These are phyloP conservation scores for Apophysomyces trapeziformis DNA, from an alignment of 371 early-diverging fungal genomes.

Conservation along the genomic window DNA sequence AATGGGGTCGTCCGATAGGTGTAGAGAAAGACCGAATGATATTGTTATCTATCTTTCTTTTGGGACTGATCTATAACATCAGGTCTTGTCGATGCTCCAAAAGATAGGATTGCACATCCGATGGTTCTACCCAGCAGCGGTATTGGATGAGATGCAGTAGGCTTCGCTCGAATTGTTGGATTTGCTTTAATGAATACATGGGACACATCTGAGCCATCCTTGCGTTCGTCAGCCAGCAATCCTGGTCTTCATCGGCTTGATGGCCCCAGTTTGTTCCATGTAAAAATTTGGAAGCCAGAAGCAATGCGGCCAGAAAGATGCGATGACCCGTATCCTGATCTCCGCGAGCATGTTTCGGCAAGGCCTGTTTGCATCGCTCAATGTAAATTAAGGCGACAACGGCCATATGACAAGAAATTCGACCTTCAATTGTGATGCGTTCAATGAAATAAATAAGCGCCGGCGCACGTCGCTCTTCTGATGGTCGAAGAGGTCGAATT, in stretches of 20 bases:
- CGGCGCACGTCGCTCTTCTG: slow-evolving; percentile 27
- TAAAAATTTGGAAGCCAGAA: slow-evolving; percentile 75
- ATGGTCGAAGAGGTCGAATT: slow-evolving; percentile 25
- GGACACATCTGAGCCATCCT: slow-evolving; percentile 31
- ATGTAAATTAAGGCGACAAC: slow-evolving; percentile 38
- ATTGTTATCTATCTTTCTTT: too few relatives aligned
- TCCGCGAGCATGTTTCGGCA: slow-evolving; percentile 39
- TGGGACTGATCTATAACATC: slow-evolving; percentile 15
- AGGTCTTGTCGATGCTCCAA: slow-evolving; percentile 31
- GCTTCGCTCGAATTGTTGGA: slow-evolving; percentile 31
- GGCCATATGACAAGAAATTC: slow-evolving; percentile 36
- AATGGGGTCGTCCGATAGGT: neutral
- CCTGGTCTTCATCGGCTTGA: slow-evolving; percentile 22
- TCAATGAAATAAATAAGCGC: slow-evolving; percentile 37
- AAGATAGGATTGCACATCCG: slow-evolving; percentile 31
- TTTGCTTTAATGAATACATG: slow-evolving; percentile 30
- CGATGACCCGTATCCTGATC: slow-evolving; percentile 57
- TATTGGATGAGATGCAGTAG: slow-evolving; percentile 32
- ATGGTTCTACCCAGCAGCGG: slow-evolving; percentile 29
- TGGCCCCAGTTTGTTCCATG: slow-evolving; percentile 65
- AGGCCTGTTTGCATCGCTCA: slow-evolving; percentile 32
- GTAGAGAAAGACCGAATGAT: too few relatives aligned
- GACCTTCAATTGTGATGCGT: slow-evolving; percentile 29
- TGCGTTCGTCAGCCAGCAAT: slow-evolving; percentile 28
- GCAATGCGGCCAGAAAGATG: slow-evolving; percentile 75